Conservation (phyloP, 371 early-diverging fungal species). For the Rhizopus microsporus region DNA sequence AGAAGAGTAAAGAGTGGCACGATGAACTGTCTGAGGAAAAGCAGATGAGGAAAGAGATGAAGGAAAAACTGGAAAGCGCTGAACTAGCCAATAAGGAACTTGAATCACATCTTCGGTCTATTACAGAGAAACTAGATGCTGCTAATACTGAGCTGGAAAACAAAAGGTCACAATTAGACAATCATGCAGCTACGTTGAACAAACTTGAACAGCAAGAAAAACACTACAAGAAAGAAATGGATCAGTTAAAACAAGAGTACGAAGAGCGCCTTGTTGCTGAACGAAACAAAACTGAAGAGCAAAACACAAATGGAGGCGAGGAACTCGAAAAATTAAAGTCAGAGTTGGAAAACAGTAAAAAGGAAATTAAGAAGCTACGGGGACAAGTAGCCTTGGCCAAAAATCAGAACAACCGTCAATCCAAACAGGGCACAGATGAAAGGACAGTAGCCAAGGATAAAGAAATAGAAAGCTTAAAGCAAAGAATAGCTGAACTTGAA, state of each 20-base stretch:
- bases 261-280: not conserved
- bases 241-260: not conserved
- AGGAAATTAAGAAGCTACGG: constrained; percentile 24
- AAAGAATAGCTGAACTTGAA: not conserved
- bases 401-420: constrained; percentile 13
- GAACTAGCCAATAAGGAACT: constrained; percentile 10
- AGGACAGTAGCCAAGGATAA: constrained; percentile 7
- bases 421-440: constrained; percentile 9
- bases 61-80: not conserved
- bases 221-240: constrained; percentile 12
- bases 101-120: not conserved
- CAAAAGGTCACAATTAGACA: constrained; percentile 14
- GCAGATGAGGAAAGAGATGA: not conserved
- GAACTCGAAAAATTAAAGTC: not conserved
- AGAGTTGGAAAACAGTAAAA: constrained; percentile 10
- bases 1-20: not conserved
- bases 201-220: constrained; percentile 19
- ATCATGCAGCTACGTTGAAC: constrained; percentile 7
- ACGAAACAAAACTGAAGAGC: not conserved
- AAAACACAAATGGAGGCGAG: not conserved
- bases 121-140: not conserved
- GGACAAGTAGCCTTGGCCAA: constrained; percentile 22
- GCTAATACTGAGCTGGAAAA: constrained; percentile 3
- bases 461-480: not conserved
- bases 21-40: not conserved